A percentile compares a stretch with the other conserved stretches of the same genome.
Evolutionary conservation across 179 eudicot species (phyloP).

Genomic region (Spinacia oleracea): DNA sequence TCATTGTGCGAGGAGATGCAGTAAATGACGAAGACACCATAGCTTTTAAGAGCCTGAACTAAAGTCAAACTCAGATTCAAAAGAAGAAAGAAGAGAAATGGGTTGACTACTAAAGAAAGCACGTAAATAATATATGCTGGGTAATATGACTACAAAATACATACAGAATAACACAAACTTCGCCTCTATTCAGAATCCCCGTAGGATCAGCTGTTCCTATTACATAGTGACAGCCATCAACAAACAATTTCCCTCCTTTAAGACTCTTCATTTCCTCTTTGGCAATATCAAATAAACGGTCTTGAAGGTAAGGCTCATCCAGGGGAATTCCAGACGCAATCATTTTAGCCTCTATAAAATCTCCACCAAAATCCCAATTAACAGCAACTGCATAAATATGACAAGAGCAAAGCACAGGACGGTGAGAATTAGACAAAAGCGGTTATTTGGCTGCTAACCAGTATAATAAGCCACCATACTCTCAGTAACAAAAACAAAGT

Average conservation of each 20-base stretch:
- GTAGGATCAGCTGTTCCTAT: slow-evolving; percentile 93
- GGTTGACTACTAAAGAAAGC: background rate
- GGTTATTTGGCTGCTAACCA: background rate
- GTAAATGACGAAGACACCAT: too few relatives aligned
- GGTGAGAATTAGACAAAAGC: background rate
- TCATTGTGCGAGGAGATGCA: background rate
- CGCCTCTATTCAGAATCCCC: slow-evolving; percentile 39
- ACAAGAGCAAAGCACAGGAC: background rate
- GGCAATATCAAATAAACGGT: slow-evolving; percentile 42
- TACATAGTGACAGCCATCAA: slow-evolving; percentile 60
- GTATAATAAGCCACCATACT: background rate
- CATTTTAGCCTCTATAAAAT: slow-evolving; percentile 46
- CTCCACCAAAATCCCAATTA: slow-evolving; percentile 46
- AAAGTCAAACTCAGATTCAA: background rate
- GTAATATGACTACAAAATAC: slow-evolving; percentile 20
- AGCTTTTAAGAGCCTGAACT: too few relatives aligned
- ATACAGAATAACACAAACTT: slow-evolving; percentile 86
- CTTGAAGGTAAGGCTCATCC: slow-evolving; percentile 59
- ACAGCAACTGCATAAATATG: slow-evolving; percentile 51
- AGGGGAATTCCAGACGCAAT: slow-evolving; percentile 65
- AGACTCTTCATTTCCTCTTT: slow-evolving; percentile 54
- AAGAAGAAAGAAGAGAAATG: background rate
- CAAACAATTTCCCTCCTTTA: slow-evolving; percentile 57
- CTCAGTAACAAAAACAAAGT: background rate
- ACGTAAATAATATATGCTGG: background rate